Evolutionary conservation across 495 filamentous ascomycete species (phyloP), one percentile per base, ranked within the genome.

Genomic region (Diplogelasinospora grovesii): DNA sequence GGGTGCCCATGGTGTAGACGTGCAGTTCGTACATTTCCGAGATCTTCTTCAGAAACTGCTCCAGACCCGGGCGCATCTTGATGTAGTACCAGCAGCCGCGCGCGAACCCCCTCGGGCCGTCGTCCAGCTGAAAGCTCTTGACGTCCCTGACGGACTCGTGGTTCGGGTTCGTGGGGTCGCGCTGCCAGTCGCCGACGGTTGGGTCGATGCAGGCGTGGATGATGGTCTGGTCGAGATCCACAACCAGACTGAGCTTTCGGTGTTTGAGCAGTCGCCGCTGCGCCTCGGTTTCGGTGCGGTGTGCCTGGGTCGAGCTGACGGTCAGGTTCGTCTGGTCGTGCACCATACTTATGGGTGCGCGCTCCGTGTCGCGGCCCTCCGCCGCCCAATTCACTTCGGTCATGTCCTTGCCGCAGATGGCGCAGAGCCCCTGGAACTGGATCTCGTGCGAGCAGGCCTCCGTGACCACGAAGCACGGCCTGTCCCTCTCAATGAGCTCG

Each of bases 1-100:
- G 78, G 30, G 92, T 99, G 39, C 89, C 92, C 92, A 97, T 97
- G 16, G 92, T 98, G 66, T 99, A 99, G 53, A 99, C 89, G 50
- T 99, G 92, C 49, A 97, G 65, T 59, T 99, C 92, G 60, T 88
- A 99, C 45, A 93, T 66, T 53, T 82, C 69, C 3, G 88, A 77
- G 41, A 97, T 74, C 14, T 77, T 78, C 42, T 85, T 66, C 43
- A 99, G 65, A 56, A 99, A 99, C 10, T 82, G 73, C 48, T 84
- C 73, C 36, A 97, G 68, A 8, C 89, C 87, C 1, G 92, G 92
- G n/a, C 92, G 87, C 67, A 95, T 80, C 62, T 99, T 99, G 69
- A 97, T 90, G 59, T 95, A 97, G 65, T 99, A 99, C 82, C 82
- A 93, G 52, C 82, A 86, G 6, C 79, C 78, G 25, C 75, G 78